phyloP scores from a whole-genome alignment of 2,329 filamentous ascomycete species.

The Knufia petricola region DNA sequence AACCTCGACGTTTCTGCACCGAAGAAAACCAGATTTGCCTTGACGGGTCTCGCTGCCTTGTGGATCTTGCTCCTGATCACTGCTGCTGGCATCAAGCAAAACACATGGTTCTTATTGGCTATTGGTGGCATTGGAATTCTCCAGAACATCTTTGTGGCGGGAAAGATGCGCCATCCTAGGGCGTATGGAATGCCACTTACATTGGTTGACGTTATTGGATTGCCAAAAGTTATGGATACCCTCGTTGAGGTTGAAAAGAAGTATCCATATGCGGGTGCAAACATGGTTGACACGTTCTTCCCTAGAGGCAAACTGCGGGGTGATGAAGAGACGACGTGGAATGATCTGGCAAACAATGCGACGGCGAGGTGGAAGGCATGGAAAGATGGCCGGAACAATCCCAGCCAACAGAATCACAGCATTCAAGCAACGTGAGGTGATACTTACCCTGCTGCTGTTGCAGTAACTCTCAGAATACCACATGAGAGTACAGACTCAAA shows the following conservation, averaged over 20 bases:
- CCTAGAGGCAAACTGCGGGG: conserved; percentile 13
- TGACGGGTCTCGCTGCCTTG: conserved; percentile 22
- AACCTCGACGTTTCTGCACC: conserved; percentile 9
- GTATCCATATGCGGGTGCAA: conserved; percentile 24
- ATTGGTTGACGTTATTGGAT: conserved; percentile 21
- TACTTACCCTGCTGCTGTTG: too few relatives aligned
- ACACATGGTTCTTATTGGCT: conserved; percentile 30
- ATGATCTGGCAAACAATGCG: too few relatives aligned
- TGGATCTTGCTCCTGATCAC: conserved; percentile 32
- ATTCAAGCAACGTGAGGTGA: too few relatives aligned
- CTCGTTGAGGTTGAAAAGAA: conserved; percentile 24
- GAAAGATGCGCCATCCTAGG: conserved; percentile 22
- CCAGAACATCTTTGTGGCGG: conserved; percentile 29
- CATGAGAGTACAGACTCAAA: too few relatives aligned
- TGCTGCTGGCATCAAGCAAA: conserved; percentile 24
- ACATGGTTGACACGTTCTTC: conserved; percentile 26
- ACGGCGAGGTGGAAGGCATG: too few relatives aligned
- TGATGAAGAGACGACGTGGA: background rate
- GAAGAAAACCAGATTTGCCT: conserved; percentile 14
- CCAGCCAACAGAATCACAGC: too few relatives aligned
- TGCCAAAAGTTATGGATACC: conserved; percentile 26
- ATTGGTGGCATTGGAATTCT: conserved; percentile 31
- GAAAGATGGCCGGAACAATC: too few relatives aligned
- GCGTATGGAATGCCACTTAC: conserved; percentile 26
- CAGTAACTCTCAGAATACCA: too few relatives aligned